These are phyloP conservation scores for Sphagnum magellanicum DNA, from an alignment of 228 moss, liverwort and hornwort species.

Conservation along the genomic window DNA sequence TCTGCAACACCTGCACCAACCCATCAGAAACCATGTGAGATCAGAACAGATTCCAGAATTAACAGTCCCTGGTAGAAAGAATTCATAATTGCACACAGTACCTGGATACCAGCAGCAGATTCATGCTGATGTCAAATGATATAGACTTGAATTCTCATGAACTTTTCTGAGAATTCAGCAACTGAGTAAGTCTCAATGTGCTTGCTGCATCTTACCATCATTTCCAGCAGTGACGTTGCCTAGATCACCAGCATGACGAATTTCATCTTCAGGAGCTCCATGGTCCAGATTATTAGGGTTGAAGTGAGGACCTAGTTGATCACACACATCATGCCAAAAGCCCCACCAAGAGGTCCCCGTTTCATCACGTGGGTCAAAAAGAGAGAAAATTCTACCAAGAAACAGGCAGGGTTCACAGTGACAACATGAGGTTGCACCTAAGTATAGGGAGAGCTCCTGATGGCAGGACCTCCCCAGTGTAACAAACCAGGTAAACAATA, in stretches of 20 bases:
- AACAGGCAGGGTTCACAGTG: too few relatives aligned
- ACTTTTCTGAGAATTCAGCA: not conserved
- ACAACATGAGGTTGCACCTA: too few relatives aligned
- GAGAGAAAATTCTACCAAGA: too few relatives aligned
- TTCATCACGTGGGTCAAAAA: too few relatives aligned
- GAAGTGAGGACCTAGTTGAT: conserved; percentile 53
- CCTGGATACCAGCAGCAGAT: not conserved
- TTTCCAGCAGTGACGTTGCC: conserved; percentile 59
- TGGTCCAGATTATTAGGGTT: conserved; percentile 58
- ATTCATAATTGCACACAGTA: not conserved
- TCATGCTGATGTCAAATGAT: not conserved
- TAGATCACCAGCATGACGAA: conserved; percentile 71
- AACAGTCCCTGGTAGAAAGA: not conserved
- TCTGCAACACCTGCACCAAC: conserved; percentile 48
- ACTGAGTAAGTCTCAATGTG: not conserved
- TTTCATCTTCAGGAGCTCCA: conserved; percentile 50
- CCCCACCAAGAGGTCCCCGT: too few relatives aligned
- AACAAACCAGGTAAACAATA: too few relatives aligned
- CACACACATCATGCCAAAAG: not conserved
- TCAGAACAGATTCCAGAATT: not conserved
- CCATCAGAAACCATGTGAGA: not conserved
- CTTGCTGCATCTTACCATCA: conserved; percentile 28
- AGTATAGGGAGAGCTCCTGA: too few relatives aligned
- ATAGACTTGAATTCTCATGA: not conserved
- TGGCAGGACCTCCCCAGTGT: too few relatives aligned